phyloP scores from a whole-genome alignment of 2,329 filamentous ascomycete species.

The Neodidymelliopsis sp. region DNA sequence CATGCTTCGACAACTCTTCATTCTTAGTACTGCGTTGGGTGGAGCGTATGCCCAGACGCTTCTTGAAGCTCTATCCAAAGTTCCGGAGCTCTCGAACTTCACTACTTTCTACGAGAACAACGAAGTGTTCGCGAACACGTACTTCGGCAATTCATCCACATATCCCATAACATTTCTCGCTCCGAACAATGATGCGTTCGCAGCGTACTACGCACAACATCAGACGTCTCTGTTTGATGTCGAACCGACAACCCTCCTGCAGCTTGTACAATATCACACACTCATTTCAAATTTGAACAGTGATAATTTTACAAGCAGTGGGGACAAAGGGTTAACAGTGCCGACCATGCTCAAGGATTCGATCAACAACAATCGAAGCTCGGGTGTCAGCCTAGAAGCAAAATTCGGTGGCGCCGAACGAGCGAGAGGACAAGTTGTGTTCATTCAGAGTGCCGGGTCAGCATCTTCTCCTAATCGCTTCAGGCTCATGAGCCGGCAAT shows the following conservation, averaged over 20 bases:
- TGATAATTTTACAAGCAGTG: conserved; percentile 22
- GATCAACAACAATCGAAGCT: conserved; percentile 27
- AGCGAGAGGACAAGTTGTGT: conserved; percentile 30
- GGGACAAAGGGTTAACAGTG: conserved; percentile 13
- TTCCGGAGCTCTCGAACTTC: conserved; percentile 32
- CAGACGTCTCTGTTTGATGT: conserved; percentile 20
- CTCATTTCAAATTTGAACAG: conserved; percentile 22
- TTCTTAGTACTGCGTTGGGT: neutral
- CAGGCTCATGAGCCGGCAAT: conserved; percentile 18
- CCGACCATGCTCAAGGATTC: conserved; percentile 25
- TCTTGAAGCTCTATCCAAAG: conserved; percentile 23
- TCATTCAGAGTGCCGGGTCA: conserved; percentile 20
- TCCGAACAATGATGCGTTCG: conserved; percentile 30
- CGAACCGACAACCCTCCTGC: conserved; percentile 12
- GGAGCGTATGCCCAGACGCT: conserved; percentile 17
- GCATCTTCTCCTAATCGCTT: conserved; percentile 18
- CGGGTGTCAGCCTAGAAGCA: conserved; percentile 18
- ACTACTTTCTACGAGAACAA: conserved; percentile 30
- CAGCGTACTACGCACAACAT: conserved; percentile 16
- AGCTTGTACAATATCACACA: conserved; percentile 31
- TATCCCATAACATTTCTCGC: conserved; percentile 35
- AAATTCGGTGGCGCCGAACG: conserved; percentile 25
- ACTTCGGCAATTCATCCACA: conserved; percentile 24
- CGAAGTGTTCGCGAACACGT: conserved; percentile 20
- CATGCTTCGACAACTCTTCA: conserved; percentile 8